Evolutionary conservation across 225 moss, liverwort and hornwort species (phyloP), one percentile per base, ranked within the genome.

Genomic region (Polytrichum commune): DNA sequence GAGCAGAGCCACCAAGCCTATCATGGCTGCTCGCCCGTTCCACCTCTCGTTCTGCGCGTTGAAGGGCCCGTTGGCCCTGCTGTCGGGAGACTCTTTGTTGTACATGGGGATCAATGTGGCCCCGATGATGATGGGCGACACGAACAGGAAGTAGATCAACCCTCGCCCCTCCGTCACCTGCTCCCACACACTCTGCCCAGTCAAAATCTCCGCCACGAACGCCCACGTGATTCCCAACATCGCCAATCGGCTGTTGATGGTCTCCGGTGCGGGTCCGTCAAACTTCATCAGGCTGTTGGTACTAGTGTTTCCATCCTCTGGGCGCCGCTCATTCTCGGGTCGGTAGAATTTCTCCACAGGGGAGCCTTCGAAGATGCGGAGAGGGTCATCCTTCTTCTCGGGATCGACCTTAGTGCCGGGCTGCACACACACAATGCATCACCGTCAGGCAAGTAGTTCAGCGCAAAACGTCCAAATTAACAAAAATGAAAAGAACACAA

Each of bases 151-250:
- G 25, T 25, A 25, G 25, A 25, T 25, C 25, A 25, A 25, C 30
- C 30, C 30, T 30, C 30, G 30, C 5, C 30, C 30, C 30, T 5
- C 30, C 6, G 30, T 30, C 5, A 32, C 32, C 32, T 7, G 32
- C 32, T 32, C 32, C 32, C 32, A 32, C 32, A 89, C 70, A 35
- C 76, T 76, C 46, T 79, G 54, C 16, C 89, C 89, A 0, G 79
- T 57, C 1, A 67, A 1, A 4, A 80, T 10, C 24, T 89, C 89
- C 19, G 77, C 83, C 7, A 55, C 57, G 62, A 86, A 81, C 0
- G 86, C 89, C 89, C 89, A 89, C 0, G 73, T 73, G 3, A 89
- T 86, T 0, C 89, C 89, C 25, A 89, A 53, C 89, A 89, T 89
- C 0, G 89, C 86, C 95, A 96, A 91, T 56, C 93, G 69, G 10